These are phyloP conservation scores for Erodium moschatum DNA, from an alignment of 441 rosid species.

Conservation along the genomic window DNA sequence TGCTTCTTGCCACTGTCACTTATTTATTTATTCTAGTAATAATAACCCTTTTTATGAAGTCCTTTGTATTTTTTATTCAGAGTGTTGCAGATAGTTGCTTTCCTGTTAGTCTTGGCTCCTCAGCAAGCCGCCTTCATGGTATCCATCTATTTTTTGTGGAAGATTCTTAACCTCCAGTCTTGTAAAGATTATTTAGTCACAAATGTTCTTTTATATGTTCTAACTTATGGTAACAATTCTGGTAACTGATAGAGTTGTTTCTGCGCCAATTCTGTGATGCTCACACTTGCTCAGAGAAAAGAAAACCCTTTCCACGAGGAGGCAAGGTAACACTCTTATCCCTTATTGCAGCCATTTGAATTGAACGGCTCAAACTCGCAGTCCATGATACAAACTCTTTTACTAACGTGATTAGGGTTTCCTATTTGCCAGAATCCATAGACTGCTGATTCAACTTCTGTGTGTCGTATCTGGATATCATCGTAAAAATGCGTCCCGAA, in stretches of 20 bases:
- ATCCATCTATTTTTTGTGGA: slow-evolving; percentile 18
- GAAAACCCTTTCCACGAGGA: slow-evolving; percentile 66
- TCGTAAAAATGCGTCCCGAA: too few relatives aligned
- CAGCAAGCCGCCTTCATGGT: slow-evolving; percentile 89
- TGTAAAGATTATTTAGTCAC: too few relatives aligned
- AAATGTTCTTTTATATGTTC: too few relatives aligned
- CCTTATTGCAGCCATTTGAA: too few relatives aligned
- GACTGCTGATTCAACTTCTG: neutral
- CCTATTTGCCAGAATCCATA: slow-evolving; percentile 8
- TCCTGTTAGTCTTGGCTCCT: slow-evolving; percentile 62
- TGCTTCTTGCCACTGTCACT: slow-evolving; percentile 19
- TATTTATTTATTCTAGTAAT: neutral
- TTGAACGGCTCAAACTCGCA: too few relatives aligned
- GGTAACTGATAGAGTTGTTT: slow-evolving; percentile 53
- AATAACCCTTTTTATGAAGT: too few relatives aligned
- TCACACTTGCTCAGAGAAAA: slow-evolving; percentile 63
- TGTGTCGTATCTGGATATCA: neutral
- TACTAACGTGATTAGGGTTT: neutral
- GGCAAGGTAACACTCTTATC: slow-evolving; percentile 46
- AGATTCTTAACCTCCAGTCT: neutral
- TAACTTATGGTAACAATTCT: slow-evolving; percentile 22
- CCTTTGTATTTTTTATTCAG: slow-evolving; percentile 35
- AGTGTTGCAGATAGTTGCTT: slow-evolving; percentile 84
- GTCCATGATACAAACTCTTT: neutral
- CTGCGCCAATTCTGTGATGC: slow-evolving; percentile 92